Conservation (phyloP, 2,329 filamentous ascomycete genomes). For the Cladosporium austrohemisphaericum region DNA sequence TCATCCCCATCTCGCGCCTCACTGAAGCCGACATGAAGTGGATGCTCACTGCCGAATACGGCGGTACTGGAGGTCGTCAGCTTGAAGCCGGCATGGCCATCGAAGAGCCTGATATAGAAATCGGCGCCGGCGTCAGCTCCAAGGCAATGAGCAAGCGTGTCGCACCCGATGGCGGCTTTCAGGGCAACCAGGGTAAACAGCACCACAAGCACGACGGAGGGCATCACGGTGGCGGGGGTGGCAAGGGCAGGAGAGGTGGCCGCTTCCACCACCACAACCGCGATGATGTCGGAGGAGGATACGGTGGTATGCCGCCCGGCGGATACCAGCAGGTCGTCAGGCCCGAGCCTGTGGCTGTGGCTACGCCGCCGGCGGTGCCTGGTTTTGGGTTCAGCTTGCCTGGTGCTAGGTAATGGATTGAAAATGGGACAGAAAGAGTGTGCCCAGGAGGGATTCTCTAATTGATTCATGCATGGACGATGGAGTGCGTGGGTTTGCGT, state of each 20-base stretch:
- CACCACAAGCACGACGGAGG: slow-evolving; percentile 13
- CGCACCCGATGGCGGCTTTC: slow-evolving; percentile 21
- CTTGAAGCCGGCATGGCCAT: slow-evolving; percentile 83
- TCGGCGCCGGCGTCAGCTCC: slow-evolving; percentile 92
- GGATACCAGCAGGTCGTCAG: slow-evolving; percentile 17
- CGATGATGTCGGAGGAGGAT: slow-evolving; percentile 16
- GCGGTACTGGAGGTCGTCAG: slow-evolving; percentile 78
- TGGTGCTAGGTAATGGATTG: neutral
- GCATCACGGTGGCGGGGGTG: slow-evolving; percentile 9
- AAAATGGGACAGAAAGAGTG: too few species aligned
- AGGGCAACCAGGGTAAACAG: neutral
- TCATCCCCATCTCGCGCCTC: slow-evolving; percentile 87
- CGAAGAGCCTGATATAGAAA: slow-evolving; percentile 97
- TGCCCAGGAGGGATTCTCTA: too few species aligned
- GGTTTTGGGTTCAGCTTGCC: slow-evolving; percentile 36
- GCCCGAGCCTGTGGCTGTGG: slow-evolving; percentile 37
- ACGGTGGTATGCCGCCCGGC: slow-evolving; percentile 17
- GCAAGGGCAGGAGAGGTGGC: slow-evolving; percentile 23
- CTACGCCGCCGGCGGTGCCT: slow-evolving; percentile 39
- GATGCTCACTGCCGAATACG: slow-evolving; percentile 90
- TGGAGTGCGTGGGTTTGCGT: too few species aligned
- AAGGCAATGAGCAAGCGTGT: slow-evolving; percentile 54
- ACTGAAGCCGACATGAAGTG: slow-evolving; percentile 97
- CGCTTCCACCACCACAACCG: slow-evolving; percentile 16
- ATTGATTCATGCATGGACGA: too few species aligned